Percentiles rank a stretch among this genome's conserved stretches.
Evolutionary conservation across 2,329 filamentous ascomycete genomes (phyloP).

Genomic region (Fusarium irregulare): DNA sequence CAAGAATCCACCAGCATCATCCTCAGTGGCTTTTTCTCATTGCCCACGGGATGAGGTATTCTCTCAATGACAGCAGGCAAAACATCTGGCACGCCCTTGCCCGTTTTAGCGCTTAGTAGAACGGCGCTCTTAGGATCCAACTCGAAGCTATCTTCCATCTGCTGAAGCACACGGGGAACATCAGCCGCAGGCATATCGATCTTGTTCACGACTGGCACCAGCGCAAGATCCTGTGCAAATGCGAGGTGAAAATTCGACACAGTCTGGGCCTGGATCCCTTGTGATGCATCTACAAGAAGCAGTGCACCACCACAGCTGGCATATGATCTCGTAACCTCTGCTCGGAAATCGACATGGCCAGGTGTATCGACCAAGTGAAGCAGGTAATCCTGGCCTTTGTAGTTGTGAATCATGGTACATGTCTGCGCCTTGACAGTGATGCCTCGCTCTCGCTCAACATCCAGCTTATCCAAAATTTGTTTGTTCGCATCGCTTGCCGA

Average conservation of each 20-base stretch:
- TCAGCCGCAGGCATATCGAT: constrained; percentile 93
- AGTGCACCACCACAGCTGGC: constrained; percentile 94
- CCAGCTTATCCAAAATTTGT: constrained; percentile 95
- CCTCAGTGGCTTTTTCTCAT: constrained; percentile 77
- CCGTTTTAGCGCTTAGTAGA: constrained; percentile 91
- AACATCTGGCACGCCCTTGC: constrained; percentile 84
- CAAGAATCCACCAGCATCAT: constrained; percentile 95
- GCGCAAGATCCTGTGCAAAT: constrained; percentile 86
- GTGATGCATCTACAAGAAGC: constrained; percentile 92
- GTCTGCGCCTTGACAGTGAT: constrained; percentile 99
- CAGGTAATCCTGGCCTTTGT: constrained; percentile 88
- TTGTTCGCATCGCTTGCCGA: constrained; percentile 83
- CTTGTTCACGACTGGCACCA: constrained; percentile 97
- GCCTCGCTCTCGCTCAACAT: constrained; percentile 94
- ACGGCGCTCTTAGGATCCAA: constrained; percentile 78
- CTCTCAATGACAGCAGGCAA: constrained; percentile 87
- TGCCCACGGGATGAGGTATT: constrained; percentile 83
- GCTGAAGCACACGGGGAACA: constrained; percentile 83
- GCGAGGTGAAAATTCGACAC: constrained; percentile 99
- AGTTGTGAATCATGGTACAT: constrained; percentile 95
- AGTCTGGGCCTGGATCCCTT: constrained; percentile 96
- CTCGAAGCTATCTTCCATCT: constrained; percentile 89
- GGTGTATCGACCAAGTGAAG: constrained; percentile 96
- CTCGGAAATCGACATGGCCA: constrained; percentile 96
- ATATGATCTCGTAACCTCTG: constrained; percentile 95